Evolutionary conservation across 345 rosid species (phyloP).

Genomic region (Citrus unshiu): DNA sequence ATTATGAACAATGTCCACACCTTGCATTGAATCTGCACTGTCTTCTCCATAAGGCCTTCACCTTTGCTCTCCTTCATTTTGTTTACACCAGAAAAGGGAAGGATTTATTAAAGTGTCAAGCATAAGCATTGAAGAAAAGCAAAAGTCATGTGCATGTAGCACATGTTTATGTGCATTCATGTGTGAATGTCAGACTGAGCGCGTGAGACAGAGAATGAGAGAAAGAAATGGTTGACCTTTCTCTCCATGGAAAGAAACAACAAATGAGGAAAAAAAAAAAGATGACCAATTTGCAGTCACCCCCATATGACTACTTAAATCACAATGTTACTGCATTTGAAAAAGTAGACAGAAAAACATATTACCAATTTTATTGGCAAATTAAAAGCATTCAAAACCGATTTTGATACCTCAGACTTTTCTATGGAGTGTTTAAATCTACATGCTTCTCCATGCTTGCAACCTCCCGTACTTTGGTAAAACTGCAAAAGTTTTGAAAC

Average conservation of each 20-base stretch:
- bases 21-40: constrained; percentile 25
- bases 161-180: background rate
- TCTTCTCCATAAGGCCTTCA: constrained; percentile 7
- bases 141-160: background rate
- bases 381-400: constrained; percentile 14
- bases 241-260: background rate
- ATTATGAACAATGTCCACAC: constrained; percentile 7
- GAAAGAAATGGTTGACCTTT: background rate
- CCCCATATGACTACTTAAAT: background rate
- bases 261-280: background rate
- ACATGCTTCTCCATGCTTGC: constrained; percentile 29
- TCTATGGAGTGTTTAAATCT: constrained; percentile 25
- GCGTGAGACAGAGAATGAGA: background rate
- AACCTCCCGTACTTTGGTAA: constrained; percentile 21
- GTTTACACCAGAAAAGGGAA: background rate
- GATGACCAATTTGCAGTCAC: background rate
- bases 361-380: constrained; percentile 20
- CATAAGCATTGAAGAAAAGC: background rate
- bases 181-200: background rate
- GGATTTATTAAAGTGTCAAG: background rate
- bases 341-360: background rate
- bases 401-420: constrained; percentile 8
- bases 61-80: constrained; percentile 9
- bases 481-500: constrained; percentile 21
- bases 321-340: background rate